Evolutionary conservation across 768 basidiomycete genomes (phyloP), one percentile per base, ranked within the genome.

Genomic region (Boletus rex-veris): DNA sequence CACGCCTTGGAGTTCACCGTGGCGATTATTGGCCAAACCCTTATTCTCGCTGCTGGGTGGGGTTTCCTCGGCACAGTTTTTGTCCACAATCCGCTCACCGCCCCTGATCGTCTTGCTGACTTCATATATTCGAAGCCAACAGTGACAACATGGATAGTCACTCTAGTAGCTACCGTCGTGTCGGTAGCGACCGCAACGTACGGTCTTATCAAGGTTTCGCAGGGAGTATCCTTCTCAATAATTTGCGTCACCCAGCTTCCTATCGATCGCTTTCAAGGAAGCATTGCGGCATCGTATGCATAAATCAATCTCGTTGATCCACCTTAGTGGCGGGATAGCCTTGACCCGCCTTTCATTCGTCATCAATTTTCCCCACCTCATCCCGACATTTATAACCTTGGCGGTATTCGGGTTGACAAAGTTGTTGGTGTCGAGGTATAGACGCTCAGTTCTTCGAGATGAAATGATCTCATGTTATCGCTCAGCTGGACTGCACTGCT

Each of bases 361-460:
- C 4, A 14, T 50, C 43, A 48, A 46, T 10, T 11, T 39, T 26
- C 50, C 48, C 4, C 55, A 54, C 33, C 5, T 11, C 9, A 12
- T 10, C 12, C n/a, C 48, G 4, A 46, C 54, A 18, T 33, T 44
- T 35, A 31, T 47, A 4, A 59, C 55, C 0, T 16, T 52, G 24
- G 35, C 33, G 10, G 16, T 64, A 30, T 59, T 52, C 18, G 57
- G 43, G 3, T 14, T 56, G 26, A 51, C 54, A 5, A 54, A 30
- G n/a, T 38, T 64, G 18, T n/a, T 64, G 19, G 55, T 52, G 5
- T 58, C 63, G 2, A 56, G 60, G 63, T 61, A 48, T n/a, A 8
- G 4, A 19, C 9, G 7, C 39, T 7, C 18, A 12, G n/a, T 21
- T 14, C 19, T 12, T 19, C 28, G 7, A 14, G 8, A 28, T 10